Evolutionary conservation across 768 basidiomycete species (phyloP).

Genomic region (Boletellus emodensis): DNA sequence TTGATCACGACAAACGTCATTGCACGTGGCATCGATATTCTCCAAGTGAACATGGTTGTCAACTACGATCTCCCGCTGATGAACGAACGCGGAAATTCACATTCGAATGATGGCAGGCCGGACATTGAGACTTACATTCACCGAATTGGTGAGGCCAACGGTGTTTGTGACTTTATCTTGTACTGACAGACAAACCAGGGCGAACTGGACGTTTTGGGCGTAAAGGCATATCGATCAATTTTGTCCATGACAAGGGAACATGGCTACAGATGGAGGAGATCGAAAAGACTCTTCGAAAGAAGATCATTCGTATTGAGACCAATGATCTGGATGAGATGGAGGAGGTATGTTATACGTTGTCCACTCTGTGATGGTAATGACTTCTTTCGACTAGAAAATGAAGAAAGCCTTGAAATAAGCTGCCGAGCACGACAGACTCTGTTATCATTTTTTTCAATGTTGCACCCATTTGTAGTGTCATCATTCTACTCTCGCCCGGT

Average conservation of each 20-base stretch:
- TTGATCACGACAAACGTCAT: conserved; percentile 99
- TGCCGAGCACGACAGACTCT: neutral
- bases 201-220: conserved; percentile 98
- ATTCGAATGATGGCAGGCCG: conserved; percentile 52
- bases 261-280: conserved; percentile 90
- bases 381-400: conserved; percentile 56
- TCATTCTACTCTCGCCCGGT: neutral
- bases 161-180: neutral
- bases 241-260: conserved; percentile 87
- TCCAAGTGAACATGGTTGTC: conserved; percentile 99
- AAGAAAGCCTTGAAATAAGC: conserved; percentile 69
- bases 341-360: conserved; percentile 49
- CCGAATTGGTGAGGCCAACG: conserved; percentile 71
- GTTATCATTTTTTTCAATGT: neutral
- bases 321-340: conserved; percentile 93
- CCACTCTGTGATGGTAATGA: neutral
- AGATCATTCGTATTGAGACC: conserved; percentile 85
- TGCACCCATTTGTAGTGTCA: neutral
- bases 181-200: conserved; percentile 45
- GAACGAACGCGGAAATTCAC: conserved; percentile 56
- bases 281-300: conserved; percentile 69
- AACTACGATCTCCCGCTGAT: conserved; percentile 94
- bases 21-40: conserved; percentile 95
- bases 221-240: conserved; percentile 95
- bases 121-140: conserved; percentile 98